Base-by-base conservation (phyloP, 179 eudicot genomes). In the Nepenthes alata region DNA sequence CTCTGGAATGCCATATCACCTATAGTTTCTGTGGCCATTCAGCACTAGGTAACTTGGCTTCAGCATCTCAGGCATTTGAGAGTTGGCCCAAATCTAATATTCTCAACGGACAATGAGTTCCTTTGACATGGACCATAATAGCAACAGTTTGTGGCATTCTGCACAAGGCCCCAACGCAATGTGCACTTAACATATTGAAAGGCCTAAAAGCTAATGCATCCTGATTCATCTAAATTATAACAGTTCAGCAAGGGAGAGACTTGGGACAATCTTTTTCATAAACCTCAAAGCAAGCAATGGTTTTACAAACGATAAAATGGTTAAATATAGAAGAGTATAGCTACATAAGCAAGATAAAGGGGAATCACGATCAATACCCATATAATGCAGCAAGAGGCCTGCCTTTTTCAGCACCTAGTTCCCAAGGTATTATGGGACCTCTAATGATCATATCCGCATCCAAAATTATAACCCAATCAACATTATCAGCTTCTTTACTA, bases 391-490 rank as follows among this genome's bases (percentile, higher is more conserved):
- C 93, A 70, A 93, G 84, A 60, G 98, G 96, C 67, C 77, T 82
- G 70, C 98, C 98, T 77, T 82, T 87, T 80, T 89, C 88, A 7
- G 86, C 96, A 59, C 98, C 98, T 66, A 93, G 75, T 64, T 86
- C 75, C 98, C 98, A 89, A 25, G 98, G 98, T 61, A 89, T 58
- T 52, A 93, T 87, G 12, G 95, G 97, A 37, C 96, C 98, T 65
- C 97, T 77, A 61, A 93, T 79, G 70, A 93, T 81, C 97, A 81
- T 82, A 58, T 93, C 98, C 12, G 98, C 98, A 66, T 93, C 98
- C 49, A 93, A 75, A 66, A 93, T 82, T 15, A 93, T 84, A 63
- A 93, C 98, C 98, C 98, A 93, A 70, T 89, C 97, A 45, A 93
- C 95, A 74, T 87, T 93, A 39, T 83, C 47, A 60, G 98, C 87